These are phyloP conservation scores for Pythium aphanidermatum DNA, from an alignment of 352 stramenopile genomes.

Conservation along the genomic window DNA sequence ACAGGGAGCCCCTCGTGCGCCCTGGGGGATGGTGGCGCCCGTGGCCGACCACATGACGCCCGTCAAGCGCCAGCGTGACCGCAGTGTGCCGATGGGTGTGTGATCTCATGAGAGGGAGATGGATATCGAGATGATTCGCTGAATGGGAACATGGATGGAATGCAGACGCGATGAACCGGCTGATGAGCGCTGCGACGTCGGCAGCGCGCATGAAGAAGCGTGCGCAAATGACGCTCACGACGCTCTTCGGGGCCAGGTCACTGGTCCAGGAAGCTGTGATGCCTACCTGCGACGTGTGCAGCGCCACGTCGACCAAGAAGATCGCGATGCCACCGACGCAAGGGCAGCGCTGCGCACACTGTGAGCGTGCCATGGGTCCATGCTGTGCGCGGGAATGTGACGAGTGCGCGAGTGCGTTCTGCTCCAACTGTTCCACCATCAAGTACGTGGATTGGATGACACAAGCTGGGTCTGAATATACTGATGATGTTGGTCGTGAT, in stretches of 20 bases:
- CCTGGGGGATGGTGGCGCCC: constrained; percentile 1
- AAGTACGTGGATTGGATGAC: constrained; percentile 35
- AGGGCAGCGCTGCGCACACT: constrained; percentile 49
- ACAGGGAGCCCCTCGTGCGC: background rate
- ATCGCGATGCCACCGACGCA: constrained; percentile 4
- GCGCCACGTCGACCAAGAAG: constrained; percentile 4
- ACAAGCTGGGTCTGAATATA: background rate
- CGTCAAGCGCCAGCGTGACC: constrained; percentile 62
- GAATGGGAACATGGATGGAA: too few species aligned
- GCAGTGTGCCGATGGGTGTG: constrained; percentile 68
- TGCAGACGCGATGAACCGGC: constrained; percentile 62
- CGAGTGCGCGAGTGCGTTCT: constrained; percentile 48
- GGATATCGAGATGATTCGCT: too few species aligned
- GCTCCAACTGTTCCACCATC: constrained; percentile 76
- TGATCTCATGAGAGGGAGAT: too few species aligned
- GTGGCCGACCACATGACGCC: constrained; percentile 17
- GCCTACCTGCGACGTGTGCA: constrained; percentile 38
- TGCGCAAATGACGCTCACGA: constrained; percentile 29
- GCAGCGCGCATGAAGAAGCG: constrained; percentile 66
- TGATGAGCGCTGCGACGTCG: constrained; percentile 71
- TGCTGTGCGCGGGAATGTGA: constrained; percentile 64
- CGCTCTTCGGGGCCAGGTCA: constrained; percentile 20
- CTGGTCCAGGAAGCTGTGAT: constrained; percentile 1
- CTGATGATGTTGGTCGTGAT: background rate
- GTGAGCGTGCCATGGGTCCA: constrained; percentile 44